Evolutionary conservation across 2,329 filamentous ascomycete genomes (phyloP).

Genomic region (Geoglossum cookeanum): DNA sequence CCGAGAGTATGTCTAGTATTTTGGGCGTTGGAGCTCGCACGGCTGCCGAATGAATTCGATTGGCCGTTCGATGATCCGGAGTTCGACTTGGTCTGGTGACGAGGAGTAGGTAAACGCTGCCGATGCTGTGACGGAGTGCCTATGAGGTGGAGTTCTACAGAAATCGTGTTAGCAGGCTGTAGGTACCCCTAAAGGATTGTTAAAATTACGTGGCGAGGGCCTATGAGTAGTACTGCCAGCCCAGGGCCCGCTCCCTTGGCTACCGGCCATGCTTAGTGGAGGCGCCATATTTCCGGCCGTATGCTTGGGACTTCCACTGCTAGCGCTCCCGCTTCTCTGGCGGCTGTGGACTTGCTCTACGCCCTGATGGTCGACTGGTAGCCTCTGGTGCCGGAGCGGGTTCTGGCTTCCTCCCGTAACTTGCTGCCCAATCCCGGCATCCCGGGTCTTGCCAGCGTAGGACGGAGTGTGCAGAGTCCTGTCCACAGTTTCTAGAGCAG

Average conservation of each 20-base stretch:
- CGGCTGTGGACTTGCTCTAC: constrained; percentile 9
- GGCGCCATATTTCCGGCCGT: constrained; percentile 4
- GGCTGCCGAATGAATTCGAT: neutral
- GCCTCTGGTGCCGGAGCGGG: constrained; percentile 2
- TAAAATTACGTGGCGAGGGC: neutral
- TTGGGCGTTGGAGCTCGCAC: neutral
- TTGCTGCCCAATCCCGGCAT: neutral
- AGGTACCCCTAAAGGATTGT: no score
- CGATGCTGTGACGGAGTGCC: constrained; percentile 10
- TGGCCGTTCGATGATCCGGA: neutral
- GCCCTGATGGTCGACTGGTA: constrained; percentile 7
- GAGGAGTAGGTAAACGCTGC: constrained; percentile 7
- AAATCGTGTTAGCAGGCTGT: neutral
- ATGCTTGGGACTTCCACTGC: constrained; percentile 6
- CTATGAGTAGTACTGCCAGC: neutral
- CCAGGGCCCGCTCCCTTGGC: constrained; percentile 11
- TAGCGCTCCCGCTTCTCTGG: constrained; percentile 7
- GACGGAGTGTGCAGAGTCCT: constrained; percentile 24
- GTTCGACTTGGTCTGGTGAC: neutral
- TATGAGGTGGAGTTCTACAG: constrained; percentile 2
- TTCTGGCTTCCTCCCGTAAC: neutral
- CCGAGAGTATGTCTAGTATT: constrained; percentile 5
- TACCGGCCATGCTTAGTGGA: constrained; percentile 8
- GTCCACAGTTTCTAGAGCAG: constrained; percentile 33
- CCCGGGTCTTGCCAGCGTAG: neutral